Conservation (phyloP, 306 rosid genomes). For the Pyrus communis region DNA sequence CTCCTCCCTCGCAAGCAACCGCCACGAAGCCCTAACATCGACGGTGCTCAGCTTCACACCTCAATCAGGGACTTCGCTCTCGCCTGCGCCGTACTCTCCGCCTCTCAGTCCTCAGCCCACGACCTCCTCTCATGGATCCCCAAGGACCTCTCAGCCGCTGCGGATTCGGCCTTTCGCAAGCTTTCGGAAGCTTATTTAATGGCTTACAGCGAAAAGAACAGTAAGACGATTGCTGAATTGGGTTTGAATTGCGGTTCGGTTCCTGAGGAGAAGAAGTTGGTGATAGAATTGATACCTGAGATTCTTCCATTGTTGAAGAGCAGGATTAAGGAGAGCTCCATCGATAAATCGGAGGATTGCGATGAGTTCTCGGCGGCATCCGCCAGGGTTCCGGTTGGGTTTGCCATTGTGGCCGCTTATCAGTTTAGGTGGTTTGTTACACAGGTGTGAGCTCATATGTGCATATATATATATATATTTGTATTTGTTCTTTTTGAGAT, state of each 20-base stretch:
- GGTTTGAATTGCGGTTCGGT: conserved; percentile 34
- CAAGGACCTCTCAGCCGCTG: conserved; percentile 31
- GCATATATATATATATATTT: background rate
- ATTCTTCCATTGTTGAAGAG: conserved; percentile 58
- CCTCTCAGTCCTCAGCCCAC: conserved; percentile 39
- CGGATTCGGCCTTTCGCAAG: conserved; percentile 35
- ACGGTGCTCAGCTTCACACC: conserved; percentile 17
- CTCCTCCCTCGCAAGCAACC: conserved; percentile 38
- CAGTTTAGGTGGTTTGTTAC: conserved; percentile 87
- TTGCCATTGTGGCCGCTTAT: conserved; percentile 63
- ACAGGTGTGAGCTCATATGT: conserved; percentile 40
- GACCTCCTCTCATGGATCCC: conserved; percentile 78
- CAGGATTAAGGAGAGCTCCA: conserved; percentile 61
- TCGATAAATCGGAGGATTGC: conserved; percentile 51
- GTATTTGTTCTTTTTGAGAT: background rate
- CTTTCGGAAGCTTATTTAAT: conserved; percentile 39
- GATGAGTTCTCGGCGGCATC: conserved; percentile 79
- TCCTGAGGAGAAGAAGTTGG: conserved; percentile 43
- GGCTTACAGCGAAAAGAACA: conserved; percentile 19
- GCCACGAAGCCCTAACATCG: conserved; percentile 10
- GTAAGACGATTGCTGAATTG: conserved; percentile 27
- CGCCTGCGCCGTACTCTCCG: conserved; percentile 61
- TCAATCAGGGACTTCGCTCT: conserved; percentile 55
- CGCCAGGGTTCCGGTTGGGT: conserved; percentile 63
- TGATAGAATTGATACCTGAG: conserved; percentile 57